phyloP scores from a whole-genome alignment of 108 stramenopile genomes.

The Thalassiosira profunda region DNA sequence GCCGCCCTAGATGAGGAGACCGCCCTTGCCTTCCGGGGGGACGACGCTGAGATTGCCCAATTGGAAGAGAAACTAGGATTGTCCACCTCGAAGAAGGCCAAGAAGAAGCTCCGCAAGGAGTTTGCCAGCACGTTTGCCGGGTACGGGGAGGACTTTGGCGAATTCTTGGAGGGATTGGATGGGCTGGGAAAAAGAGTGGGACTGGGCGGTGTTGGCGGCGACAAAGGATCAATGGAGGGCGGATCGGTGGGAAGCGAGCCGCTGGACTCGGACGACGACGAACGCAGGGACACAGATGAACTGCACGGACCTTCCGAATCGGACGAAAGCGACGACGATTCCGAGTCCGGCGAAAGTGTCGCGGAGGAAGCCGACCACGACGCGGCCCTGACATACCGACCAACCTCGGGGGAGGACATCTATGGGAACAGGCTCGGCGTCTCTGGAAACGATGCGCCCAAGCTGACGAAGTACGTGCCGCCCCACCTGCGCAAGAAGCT shows the following conservation, averaged over 20 bases:
- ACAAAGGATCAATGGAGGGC: not conserved
- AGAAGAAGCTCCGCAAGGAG: conserved; percentile 46
- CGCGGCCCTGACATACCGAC: conserved; percentile 79
- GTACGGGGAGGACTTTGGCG: conserved; percentile 85
- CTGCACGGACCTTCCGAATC: conserved; percentile 16
- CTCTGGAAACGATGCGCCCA: not conserved
- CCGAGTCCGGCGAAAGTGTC: conserved; percentile 20
- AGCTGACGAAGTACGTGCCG: conserved; percentile 79
- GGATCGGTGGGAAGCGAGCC: not conserved
- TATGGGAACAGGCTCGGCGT: conserved; percentile 85
- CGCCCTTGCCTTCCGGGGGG: conserved; percentile 41
- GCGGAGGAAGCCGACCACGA: conserved; percentile 66
- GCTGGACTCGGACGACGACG: conserved; percentile 31
- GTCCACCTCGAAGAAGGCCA: conserved; percentile 25
- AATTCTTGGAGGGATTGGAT: conserved; percentile 79
- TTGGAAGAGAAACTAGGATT: conserved; percentile 57
- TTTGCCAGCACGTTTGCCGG: conserved; percentile 49
- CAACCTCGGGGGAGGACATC: conserved; percentile 92
- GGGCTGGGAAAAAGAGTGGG: conserved; percentile 51
- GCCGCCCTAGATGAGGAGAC: conserved; percentile 52
- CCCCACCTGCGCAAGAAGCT: conserved; percentile 75
- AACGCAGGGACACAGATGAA: conserved; percentile 12
- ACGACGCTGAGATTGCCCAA: conserved; percentile 54
- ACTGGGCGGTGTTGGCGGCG: not conserved
- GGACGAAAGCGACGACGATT: conserved; percentile 21